Evolutionary conservation across 257 asterid species (phyloP).

Genomic region (Orobanche coerulescens): DNA sequence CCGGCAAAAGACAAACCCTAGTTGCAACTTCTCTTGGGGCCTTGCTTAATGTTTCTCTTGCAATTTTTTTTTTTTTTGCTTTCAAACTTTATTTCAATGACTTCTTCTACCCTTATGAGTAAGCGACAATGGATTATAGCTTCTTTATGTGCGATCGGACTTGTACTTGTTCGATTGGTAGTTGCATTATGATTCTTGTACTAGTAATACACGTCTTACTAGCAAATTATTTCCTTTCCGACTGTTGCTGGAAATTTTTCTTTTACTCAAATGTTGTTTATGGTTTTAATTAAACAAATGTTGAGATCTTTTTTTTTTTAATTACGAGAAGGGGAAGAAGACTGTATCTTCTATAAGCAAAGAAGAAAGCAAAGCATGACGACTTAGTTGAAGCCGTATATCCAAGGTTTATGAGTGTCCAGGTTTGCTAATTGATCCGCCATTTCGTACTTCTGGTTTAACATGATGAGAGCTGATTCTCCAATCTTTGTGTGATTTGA

Average conservation of each 20-base stretch:
- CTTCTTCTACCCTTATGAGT: background rate
- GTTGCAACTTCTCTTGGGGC: constrained; percentile 12
- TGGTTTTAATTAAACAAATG: background rate
- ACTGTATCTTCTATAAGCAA: too few relatives aligned
- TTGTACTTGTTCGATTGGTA: constrained; percentile 5
- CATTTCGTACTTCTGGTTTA: too few relatives aligned
- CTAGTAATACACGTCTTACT: constrained; percentile 14
- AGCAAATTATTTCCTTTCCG: constrained; percentile 12
- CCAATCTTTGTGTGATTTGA: too few relatives aligned
- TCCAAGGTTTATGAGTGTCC: too few relatives aligned
- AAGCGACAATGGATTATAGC: constrained; percentile 18
- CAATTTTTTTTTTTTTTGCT: constrained; percentile 1
- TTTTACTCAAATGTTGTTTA: background rate
- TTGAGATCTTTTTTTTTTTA: too few relatives aligned
- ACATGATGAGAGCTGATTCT: too few relatives aligned
- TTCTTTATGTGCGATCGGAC: constrained; percentile 8
- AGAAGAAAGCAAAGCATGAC: too few relatives aligned
- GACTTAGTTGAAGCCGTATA: too few relatives aligned
- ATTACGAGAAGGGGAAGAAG: too few relatives aligned
- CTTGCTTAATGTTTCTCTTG: constrained; percentile 15
- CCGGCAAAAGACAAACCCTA: constrained; percentile 2
- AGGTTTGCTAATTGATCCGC: too few relatives aligned
- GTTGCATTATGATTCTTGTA: constrained; percentile 17
- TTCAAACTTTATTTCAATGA: background rate
- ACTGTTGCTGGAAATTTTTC: background rate